phyloP scores from a whole-genome alignment of 2,329 filamentous ascomycete genomes.

The Fusarium sp. region DNA sequence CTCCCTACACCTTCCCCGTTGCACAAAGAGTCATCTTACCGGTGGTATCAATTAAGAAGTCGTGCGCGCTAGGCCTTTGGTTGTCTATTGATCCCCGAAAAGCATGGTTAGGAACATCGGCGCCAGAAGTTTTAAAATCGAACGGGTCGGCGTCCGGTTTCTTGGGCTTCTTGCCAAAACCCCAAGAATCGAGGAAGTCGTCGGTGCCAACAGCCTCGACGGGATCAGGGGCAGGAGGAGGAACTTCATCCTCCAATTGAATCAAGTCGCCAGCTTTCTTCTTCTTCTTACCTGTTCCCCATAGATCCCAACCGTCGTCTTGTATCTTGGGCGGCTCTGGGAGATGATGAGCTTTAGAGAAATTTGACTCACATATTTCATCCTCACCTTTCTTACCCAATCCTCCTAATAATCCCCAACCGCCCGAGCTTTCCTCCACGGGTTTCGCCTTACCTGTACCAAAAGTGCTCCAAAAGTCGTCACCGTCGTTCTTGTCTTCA shows the following conservation, averaged over 20 bases:
- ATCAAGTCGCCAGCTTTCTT: slow-evolving; percentile 55
- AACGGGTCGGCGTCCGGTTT: slow-evolving; percentile 49
- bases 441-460: slow-evolving; percentile 45
- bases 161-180: slow-evolving; percentile 65
- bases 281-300: slow-evolving; percentile 54
- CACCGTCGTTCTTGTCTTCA: slow-evolving; percentile 36
- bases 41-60: slow-evolving; percentile 60
- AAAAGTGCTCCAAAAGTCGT: slow-evolving; percentile 49
- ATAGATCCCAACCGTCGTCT: slow-evolving; percentile 48
- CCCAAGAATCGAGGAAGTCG: slow-evolving; percentile 70
- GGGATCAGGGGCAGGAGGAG: slow-evolving; percentile 49
- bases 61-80: slow-evolving; percentile 63
- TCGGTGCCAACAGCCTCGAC: slow-evolving; percentile 57
- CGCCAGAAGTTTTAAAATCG: slow-evolving; percentile 57
- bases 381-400: slow-evolving; percentile 45
- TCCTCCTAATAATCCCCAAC: slow-evolving; percentile 44
- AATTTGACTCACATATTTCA: slow-evolving; percentile 36
- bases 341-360: slow-evolving; percentile 22
- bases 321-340: slow-evolving; percentile 31
- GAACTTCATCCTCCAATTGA: slow-evolving; percentile 53
- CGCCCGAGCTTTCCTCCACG: slow-evolving; percentile 36
- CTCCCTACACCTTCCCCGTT: slow-evolving; percentile 59
- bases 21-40: slow-evolving; percentile 62
- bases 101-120: slow-evolving; percentile 61
- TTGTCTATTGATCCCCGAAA: slow-evolving; percentile 54